Base-by-base conservation (phyloP, 352 stramenopile species). In the Phytophthora pseudosyringae region DNA sequence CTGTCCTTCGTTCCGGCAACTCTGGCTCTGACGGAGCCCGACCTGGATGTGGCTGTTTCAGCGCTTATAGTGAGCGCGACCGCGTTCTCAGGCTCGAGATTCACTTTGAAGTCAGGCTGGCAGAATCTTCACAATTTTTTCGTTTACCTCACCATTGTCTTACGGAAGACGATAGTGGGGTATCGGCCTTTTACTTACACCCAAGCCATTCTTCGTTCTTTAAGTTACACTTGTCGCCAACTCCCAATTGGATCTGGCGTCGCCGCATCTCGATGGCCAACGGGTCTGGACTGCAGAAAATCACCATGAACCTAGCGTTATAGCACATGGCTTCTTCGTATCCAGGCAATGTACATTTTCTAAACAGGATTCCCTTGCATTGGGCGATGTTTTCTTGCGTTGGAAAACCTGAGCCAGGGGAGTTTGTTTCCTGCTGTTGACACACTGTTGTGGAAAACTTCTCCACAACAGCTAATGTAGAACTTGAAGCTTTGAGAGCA, bases 161-260 rank as follows among this genome's bases (percentile, higher is more conserved):
- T 21, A 21, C 21, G 21, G 21, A 21, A 21, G 21, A 21, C 21
- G 21, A 21, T 21, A 21, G 21, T 21, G 21, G 21, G 2, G 21
- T 21, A 21, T 21, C 21, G 21, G 21, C 21, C 21, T 21, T 21
- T 21, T 35, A 49, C 29, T 49, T 41, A 26, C 51, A 80, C 0
- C 69, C 65, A 15, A 80, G 57, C 69, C 69, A 81, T 9, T 46
- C 45, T 51, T 78, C 66, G 13, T 60, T 41, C 9, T 63, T n/a
- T 1, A 35, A 52, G 12, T 74, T 56, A 32, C 73, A 80, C 5
- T 28, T 38, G 10, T 41, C 50, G 2, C 65, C 72, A 21, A 75
- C 56, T 0, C 25, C 29, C 16, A 54, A 33, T 8, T 64, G 32
- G 33, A 73, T 76, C 40, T 73, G 57, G n/a, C 21, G 26, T 5